Percentiles rank a stretch among this genome's conserved stretches.
Evolutionary conservation across 2,329 filamentous ascomycete genomes (phyloP).

Genomic region (Fusarium palustre): DNA sequence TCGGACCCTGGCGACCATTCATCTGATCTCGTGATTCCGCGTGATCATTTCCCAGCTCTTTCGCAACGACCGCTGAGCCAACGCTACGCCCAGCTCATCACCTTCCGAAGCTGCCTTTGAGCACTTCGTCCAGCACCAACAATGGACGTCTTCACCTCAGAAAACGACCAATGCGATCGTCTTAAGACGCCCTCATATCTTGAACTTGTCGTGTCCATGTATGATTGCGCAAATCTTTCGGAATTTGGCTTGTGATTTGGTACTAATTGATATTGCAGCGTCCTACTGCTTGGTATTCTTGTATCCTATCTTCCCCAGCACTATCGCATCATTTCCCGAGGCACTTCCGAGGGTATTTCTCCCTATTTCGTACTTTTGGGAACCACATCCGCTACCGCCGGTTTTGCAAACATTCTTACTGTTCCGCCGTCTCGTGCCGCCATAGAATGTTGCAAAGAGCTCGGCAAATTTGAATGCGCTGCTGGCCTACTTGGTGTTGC

Average conservation of each 20-base stretch:
- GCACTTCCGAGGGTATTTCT: slow-evolving; percentile 92
- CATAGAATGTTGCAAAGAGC: slow-evolving; percentile 85
- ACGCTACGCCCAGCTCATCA: slow-evolving; percentile 5
- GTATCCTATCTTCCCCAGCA: slow-evolving; percentile 96
- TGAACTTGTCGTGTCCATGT: slow-evolving; percentile 69
- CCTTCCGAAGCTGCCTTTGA: slow-evolving; percentile 15
- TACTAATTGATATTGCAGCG: slow-evolving; percentile 51
- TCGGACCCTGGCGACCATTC: slow-evolving; percentile 30
- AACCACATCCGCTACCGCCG: slow-evolving; percentile 86
- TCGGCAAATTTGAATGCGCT: slow-evolving; percentile 84
- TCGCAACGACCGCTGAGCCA: slow-evolving; percentile 18
- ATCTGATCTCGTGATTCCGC: slow-evolving; percentile 42
- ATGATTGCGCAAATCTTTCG: slow-evolving; percentile 38
- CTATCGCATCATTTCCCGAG: slow-evolving; percentile 85
- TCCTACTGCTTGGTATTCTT: slow-evolving; percentile 89
- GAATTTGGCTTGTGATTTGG: neutral
- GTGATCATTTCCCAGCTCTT: slow-evolving; percentile 26
- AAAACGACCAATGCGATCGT: slow-evolving; percentile 58
- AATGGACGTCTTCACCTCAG: slow-evolving; percentile 47
- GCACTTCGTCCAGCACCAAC: slow-evolving; percentile 10
- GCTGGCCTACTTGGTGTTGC: slow-evolving; percentile 88
- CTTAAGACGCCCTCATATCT: slow-evolving; percentile 65
- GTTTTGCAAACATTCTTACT: slow-evolving; percentile 91
- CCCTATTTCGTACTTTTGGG: slow-evolving; percentile 97
- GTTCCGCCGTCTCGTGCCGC: slow-evolving; percentile 86